A percentile compares a stretch with the other conserved stretches of the same genome.
These are phyloP conservation scores for Tricholoma sp. DNA, from an alignment of 768 basidiomycete species.

Conservation along the genomic window DNA sequence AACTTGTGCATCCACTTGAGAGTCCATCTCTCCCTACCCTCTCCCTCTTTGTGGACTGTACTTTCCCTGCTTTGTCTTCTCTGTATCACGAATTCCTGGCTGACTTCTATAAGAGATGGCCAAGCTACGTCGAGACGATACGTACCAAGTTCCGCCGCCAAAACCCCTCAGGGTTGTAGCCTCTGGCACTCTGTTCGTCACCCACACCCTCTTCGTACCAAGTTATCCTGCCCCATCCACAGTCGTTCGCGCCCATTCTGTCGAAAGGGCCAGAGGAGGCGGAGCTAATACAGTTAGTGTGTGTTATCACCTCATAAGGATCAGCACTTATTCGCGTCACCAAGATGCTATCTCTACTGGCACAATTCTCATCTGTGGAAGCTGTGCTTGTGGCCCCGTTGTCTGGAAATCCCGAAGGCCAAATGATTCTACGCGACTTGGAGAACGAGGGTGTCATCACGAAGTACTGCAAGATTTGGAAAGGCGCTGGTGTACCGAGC, in stretches of 20 bases:
- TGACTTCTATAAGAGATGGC: constrained; percentile 29
- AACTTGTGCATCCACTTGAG: neutral
- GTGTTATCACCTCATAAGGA: neutral
- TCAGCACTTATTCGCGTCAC: constrained; percentile 5
- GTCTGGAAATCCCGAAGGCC: constrained; percentile 66
- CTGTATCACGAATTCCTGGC: constrained; percentile 7
- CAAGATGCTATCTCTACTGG: constrained; percentile 59
- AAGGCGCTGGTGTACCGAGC: constrained; percentile 65
- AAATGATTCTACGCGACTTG: constrained; percentile 56
- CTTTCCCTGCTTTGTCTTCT: constrained; percentile 2
- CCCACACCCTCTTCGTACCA: constrained; percentile 62
- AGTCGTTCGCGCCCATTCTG: constrained; percentile 66
- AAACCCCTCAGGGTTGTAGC: constrained; percentile 68
- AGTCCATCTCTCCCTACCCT: neutral
- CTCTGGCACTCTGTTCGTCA: constrained; percentile 76
- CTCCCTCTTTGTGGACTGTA: neutral
- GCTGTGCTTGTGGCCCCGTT: constrained; percentile 71
- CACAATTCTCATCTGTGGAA: constrained; percentile 64
- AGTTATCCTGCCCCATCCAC: constrained; percentile 52
- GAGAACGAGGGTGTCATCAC: constrained; percentile 65
- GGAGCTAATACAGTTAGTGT: constrained; percentile 51
- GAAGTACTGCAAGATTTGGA: constrained; percentile 69
- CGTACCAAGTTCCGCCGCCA: constrained; percentile 17
- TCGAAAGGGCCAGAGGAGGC: constrained; percentile 63
- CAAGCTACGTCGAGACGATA: constrained; percentile 41